phyloP scores from a whole-genome alignment of 371 early-diverging fungal genomes.

The Zychaea mexicana region DNA sequence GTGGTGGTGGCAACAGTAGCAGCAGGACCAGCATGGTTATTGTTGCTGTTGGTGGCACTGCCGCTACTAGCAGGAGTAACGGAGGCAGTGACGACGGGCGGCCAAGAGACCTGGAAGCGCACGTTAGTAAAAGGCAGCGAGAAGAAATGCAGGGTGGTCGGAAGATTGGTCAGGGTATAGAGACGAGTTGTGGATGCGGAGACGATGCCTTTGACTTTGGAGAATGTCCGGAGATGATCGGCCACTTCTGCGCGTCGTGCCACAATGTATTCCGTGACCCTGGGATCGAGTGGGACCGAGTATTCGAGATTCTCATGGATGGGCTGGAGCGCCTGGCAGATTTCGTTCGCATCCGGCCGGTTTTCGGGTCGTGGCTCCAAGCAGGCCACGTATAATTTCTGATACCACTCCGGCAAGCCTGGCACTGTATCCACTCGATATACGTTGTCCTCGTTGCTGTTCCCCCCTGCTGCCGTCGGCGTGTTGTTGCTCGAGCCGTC shows the following conservation, averaged over 20 bases:
- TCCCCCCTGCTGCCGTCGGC: no score
- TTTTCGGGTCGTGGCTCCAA: conserved; percentile 44
- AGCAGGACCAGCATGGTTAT: no score
- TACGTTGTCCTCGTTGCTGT: conserved; percentile 33
- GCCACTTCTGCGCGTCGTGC: conserved; percentile 44
- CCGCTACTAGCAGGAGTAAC: no score
- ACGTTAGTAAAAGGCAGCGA: conserved; percentile 31
- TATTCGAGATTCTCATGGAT: conserved; percentile 37
- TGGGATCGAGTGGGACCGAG: conserved; percentile 35
- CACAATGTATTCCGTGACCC: conserved; percentile 42
- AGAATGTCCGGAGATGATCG: conserved; percentile 39
- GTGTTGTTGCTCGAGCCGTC: conserved; percentile 1
- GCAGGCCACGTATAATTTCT: conserved; percentile 37
- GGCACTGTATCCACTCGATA: conserved; percentile 47
- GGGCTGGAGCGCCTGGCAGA: conserved; percentile 38
- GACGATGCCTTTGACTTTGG: conserved; percentile 36
- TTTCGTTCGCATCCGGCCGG: conserved; percentile 38
- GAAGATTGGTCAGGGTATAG: conserved; percentile 45
- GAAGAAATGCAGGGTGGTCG: conserved; percentile 27
- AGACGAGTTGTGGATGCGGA: conserved; percentile 42
- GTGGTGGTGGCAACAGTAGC: no score
- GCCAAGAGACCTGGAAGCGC: conserved; percentile 19
- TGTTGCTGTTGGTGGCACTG: neutral
- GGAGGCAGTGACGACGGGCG: no score
- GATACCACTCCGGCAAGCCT: conserved; percentile 46